Percentiles rank a stretch among this genome's conserved stretches.
These are phyloP conservation scores for Aspergillus indologenus DNA, from an alignment of 495 filamentous ascomycete genomes.

Conservation along the genomic window DNA sequence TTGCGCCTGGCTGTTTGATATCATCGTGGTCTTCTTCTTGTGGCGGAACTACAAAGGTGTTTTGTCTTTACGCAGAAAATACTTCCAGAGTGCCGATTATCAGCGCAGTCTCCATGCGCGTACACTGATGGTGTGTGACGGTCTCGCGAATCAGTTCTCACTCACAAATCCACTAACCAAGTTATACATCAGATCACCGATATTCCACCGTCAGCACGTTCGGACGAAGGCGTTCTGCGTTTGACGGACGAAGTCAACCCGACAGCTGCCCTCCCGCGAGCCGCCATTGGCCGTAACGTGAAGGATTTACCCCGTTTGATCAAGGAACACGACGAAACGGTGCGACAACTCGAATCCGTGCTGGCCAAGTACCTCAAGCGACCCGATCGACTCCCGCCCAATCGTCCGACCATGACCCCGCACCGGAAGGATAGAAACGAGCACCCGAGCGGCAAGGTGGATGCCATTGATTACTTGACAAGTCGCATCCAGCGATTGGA, in stretches of 20 bases:
- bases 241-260: constrained; percentile 74
- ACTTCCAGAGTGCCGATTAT: constrained; percentile 87
- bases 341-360: constrained; percentile 75
- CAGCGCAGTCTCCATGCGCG: constrained; percentile 83
- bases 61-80: constrained; percentile 64
- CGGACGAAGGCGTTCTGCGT: constrained; percentile 81
- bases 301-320: constrained; percentile 82
- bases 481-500: constrained; percentile 80
- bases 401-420: constrained; percentile 75
- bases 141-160: background rate
- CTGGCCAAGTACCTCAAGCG: constrained; percentile 88
- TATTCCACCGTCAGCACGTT: constrained; percentile 67
- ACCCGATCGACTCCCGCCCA: constrained; percentile 73
- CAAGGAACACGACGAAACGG: constrained; percentile 75
- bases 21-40: constrained; percentile 72
- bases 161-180: background rate
- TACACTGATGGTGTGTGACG: constrained; percentile 71
- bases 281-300: constrained; percentile 85
- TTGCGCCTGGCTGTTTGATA: constrained; percentile 74
- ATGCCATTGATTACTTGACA: constrained; percentile 92
- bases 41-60: constrained; percentile 88
- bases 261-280: constrained; percentile 70
- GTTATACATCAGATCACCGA: constrained; percentile 63
- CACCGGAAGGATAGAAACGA: constrained; percentile 62
- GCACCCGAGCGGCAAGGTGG: constrained; percentile 56